A percentile compares a stretch with the other conserved stretches of the same genome.
These are phyloP conservation scores for Arthrobotrys megalospora DNA, from an alignment of 2,329 filamentous ascomycete species.

Conservation along the genomic window DNA sequence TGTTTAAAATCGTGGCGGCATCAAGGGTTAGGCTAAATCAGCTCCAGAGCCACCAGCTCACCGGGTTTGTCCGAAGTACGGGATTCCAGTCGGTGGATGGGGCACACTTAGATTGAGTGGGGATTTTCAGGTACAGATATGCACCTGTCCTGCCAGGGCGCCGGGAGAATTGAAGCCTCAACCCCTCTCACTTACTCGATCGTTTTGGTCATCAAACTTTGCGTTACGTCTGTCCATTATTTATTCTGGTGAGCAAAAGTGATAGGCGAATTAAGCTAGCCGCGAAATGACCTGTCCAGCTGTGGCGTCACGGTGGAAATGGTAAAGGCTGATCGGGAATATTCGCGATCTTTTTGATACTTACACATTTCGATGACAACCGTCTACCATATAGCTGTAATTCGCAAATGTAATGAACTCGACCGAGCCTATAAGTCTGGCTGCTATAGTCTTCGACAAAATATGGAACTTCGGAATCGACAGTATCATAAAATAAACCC, in stretches of 20 bases:
- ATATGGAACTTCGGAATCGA: neutral
- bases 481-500: neutral
- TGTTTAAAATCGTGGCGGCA: conserved; percentile 48
- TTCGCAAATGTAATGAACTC: conserved; percentile 20
- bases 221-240: conserved; percentile 40
- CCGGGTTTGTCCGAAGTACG: conserved; percentile 49
- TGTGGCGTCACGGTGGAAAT: conserved; percentile 46
- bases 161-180: conserved; percentile 32
- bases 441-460: neutral
- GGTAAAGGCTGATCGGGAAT: conserved; percentile 21
- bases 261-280: conserved; percentile 10
- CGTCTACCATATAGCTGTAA: conserved; percentile 9
- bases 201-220: conserved; percentile 49
- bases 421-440: conserved; percentile 5
- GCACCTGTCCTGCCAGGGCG: conserved; percentile 26
- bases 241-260: neutral
- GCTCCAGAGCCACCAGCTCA: conserved; percentile 4
- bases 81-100: conserved; percentile 19
- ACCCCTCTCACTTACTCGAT: conserved; percentile 46
- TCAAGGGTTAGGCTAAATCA: conserved; percentile 52
- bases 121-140: conserved; percentile 53
- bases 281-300: neutral
- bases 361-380: conserved; percentile 51
- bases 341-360: conserved; percentile 19
- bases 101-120: conserved; percentile 21